phyloP scores from a whole-genome alignment of 345 rosid genomes.

The Excoecaria agallocha region DNA sequence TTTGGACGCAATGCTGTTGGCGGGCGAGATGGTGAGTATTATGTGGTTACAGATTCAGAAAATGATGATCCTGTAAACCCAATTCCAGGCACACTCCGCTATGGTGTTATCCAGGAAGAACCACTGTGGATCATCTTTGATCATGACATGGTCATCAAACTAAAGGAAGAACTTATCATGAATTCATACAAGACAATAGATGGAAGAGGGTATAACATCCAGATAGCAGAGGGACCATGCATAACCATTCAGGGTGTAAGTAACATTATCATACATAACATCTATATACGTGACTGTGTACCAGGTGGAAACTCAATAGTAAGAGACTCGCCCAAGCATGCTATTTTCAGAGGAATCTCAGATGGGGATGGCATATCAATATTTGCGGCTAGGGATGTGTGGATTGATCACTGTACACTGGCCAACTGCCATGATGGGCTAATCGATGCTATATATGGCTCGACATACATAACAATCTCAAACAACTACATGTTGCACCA shows the following conservation, averaged over 20 bases:
- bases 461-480: slow-evolving; percentile 26
- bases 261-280: slow-evolving; percentile 28
- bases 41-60: slow-evolving; percentile 23
- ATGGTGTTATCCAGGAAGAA: slow-evolving; percentile 27
- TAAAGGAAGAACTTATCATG: slow-evolving; percentile 26
- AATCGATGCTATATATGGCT: slow-evolving; percentile 19
- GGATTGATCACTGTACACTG: slow-evolving; percentile 27
- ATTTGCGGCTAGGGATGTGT: slow-evolving; percentile 16
- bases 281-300: slow-evolving; percentile 22
- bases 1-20: slow-evolving; percentile 26
- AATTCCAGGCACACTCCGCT: slow-evolving; percentile 26
- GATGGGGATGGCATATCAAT: slow-evolving; percentile 30
- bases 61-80: slow-evolving; percentile 27
- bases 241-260: slow-evolving; percentile 17
- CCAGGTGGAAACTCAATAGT: slow-evolving; percentile 16
- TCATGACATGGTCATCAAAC: slow-evolving; percentile 21
- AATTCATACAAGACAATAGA: slow-evolving; percentile 29
- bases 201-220: slow-evolving; percentile 26
- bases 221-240: slow-evolving; percentile 23
- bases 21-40: slow-evolving; percentile 25
- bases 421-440: slow-evolving; percentile 28
- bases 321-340: slow-evolving; percentile 16
- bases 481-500: slow-evolving; percentile 30
- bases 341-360: slow-evolving; percentile 12
- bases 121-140: slow-evolving; percentile 33